Evolutionary conservation across 176 grass and related monocot genomes (phyloP), one percentile per base, ranked within the genome.

Genomic region (Leersia perrieri): DNA sequence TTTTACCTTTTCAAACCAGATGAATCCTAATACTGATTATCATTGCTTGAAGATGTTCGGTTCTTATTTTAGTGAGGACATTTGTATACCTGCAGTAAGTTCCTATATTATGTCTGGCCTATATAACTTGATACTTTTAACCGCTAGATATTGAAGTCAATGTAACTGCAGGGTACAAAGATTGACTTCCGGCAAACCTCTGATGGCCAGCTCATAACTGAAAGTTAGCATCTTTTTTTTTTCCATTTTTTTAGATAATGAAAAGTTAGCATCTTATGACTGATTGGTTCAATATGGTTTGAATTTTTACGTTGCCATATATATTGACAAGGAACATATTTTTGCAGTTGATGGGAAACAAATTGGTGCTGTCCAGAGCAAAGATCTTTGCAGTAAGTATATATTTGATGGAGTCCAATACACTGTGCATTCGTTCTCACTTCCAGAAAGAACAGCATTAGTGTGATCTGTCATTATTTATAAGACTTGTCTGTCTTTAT

Each of bases 361-460:
- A 75, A 89, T 98, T 64, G 90, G 96, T 72, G 80, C 92, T 77
- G 90, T 98, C 49, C 76, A 82, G 45, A 98, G 96, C 88, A 95
- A 98, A 88, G 96, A 98, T 82, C 92, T 98, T 35, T 98, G 96
- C 84, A 93, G 96, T 98, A 93, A 95, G 92, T 93, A 70, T n/a
- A 69, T 78, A 10, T n/a, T 65, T 39, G 3, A n/a, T 53, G 39
- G 16, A 55, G 57, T 35, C 68, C 62, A 78, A 76, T 34, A 25
- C 29, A 66, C 33, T 53, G 23, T 66, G 6, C 60, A 27, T 74
- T 29, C 33, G 13, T 71, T 72, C 38, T 5, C 23, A 30, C 7
- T 41, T 63, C 26, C 27, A 31, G 25, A 44, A 20, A 58, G 30
- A 8, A 34, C 18, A 60, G 15, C 38, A 42, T 49, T 75, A 9